Evolutionary conservation across 192 early-diverging fungal genomes (phyloP), one percentile per base, ranked within the genome.

Genomic region (Coemansia sp.): DNA sequence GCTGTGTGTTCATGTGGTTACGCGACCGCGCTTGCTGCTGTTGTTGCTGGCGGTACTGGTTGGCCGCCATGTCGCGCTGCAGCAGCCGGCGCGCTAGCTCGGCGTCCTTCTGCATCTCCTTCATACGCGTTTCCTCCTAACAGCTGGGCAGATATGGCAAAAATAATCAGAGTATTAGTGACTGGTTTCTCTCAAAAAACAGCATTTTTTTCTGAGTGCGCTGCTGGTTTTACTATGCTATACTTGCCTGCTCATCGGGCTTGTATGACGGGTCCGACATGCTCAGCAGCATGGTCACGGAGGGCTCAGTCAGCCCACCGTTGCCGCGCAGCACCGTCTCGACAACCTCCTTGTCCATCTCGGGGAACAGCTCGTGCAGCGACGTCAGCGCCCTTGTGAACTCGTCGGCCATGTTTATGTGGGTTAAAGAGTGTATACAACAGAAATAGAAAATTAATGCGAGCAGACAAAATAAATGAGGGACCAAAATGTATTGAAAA

Each of bases 261-360:
- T 67, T 64, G 58, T 54, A 78, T 23, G 50, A 40, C 4, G 64
- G 67, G 64, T 78, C 74, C 21, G 17, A 61, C 68, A 78, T 69
- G 41, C 57, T 48, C 9, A 78, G 45, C 34, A 78, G 33, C 7
- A 44, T 40, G 21, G 70, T 43, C 25, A 60, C 53, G 15, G 39
- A 53, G 39, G 61, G 43, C 8, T 67, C 64, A 6, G 69, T 23
- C 13, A 52, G 53, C 0, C 68, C 68, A 1, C 47, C 51, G 30
- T 59, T 70, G 33, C 41, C 49, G 33, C 44, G 45, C 13, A 78
- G 53, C 9, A 78, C 55, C 6, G 33, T 48, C 11, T 67, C 53
- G 4, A 71, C 46, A 3, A 78, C 68, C 18, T 78, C 74, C 5
- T 21, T 24, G 53, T 67, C 68, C 38, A 78, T 61, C 6, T 62